A percentile compares a stretch with the other conserved stretches of the same genome.
Conservation (phyloP, 2,329 filamentous ascomycete genomes). For the Bertia moriformis region DNA sequence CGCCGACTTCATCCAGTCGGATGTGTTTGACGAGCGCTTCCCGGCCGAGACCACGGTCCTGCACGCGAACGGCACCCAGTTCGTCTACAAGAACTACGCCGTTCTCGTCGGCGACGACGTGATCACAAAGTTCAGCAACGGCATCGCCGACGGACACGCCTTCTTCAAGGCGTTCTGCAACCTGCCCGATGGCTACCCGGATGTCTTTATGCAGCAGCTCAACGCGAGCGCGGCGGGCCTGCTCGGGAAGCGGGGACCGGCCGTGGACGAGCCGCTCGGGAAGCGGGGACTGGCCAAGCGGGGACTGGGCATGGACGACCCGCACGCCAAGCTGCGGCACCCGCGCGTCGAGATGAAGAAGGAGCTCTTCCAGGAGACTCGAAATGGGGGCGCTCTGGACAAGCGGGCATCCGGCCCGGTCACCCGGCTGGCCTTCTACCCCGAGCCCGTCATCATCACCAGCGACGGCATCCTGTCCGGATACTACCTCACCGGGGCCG, state of each 20-base stretch:
- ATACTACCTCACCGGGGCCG: constrained; percentile 15
- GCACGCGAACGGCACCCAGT: constrained; percentile 18
- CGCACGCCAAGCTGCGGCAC: too few species aligned
- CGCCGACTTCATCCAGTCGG: constrained; percentile 10
- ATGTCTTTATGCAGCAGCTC: constrained; percentile 2
- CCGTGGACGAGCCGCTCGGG: constrained; percentile 4
- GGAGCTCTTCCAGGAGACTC: too few species aligned
- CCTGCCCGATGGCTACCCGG: constrained; percentile 4
- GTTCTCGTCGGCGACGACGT: constrained; percentile 9
- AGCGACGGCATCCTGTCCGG: constrained; percentile 14
- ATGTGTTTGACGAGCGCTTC: constrained; percentile 12
- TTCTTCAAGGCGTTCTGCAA: constrained; percentile 19
- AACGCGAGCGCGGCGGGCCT: neutral
- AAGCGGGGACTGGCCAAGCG: constrained; percentile 3
- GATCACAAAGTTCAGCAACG: constrained; percentile 12
- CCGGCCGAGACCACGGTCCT: constrained; percentile 20
- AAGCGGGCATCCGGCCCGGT: too few species aligned
- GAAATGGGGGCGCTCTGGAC: too few species aligned
- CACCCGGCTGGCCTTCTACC: constrained; percentile 7
- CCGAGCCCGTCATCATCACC: constrained; percentile 12
- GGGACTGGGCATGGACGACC: constrained; percentile 10
- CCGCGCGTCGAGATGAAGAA: too few species aligned
- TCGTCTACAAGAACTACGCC: constrained; percentile 13
- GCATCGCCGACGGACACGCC: constrained; percentile 14
- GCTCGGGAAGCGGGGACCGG: neutral